These are phyloP conservation scores for Colletotrichum tropicicola DNA, from an alignment of 2,329 filamentous ascomycete species.

Conservation along the genomic window DNA sequence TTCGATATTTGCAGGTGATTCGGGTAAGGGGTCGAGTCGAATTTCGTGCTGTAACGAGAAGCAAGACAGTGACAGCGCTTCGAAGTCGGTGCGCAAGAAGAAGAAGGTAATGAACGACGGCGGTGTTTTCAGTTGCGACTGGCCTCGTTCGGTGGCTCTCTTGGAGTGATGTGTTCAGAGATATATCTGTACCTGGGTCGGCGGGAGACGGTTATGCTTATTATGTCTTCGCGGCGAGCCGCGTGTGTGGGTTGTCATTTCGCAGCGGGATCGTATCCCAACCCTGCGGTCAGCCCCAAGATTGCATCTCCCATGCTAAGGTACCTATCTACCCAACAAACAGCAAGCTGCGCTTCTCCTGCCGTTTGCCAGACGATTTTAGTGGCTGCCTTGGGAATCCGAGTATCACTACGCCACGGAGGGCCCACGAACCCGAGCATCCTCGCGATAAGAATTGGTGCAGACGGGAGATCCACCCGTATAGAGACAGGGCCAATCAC, in stretches of 20 bases:
- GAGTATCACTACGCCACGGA: conserved; percentile 13
- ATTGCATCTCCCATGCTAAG: too few species aligned
- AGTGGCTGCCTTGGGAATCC: not conserved
- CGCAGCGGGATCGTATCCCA: not conserved
- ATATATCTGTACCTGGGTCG: not conserved
- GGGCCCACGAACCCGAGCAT: conserved; percentile 8
- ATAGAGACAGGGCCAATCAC: conserved; percentile 2
- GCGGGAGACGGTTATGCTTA: conserved; percentile 1
- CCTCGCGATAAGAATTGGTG: not conserved
- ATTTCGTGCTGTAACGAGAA: not conserved
- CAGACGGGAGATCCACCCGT: not conserved
- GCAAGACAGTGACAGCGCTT: not conserved
- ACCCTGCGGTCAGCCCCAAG: not conserved
- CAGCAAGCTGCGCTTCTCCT: not conserved
- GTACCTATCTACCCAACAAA: not conserved
- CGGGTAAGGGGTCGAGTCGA: not conserved
- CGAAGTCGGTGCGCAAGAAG: not conserved
- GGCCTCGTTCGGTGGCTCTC: not conserved
- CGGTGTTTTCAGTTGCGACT: too few species aligned
- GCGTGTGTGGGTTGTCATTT: not conserved
- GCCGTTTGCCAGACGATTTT: not conserved
- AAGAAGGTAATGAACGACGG: not conserved
- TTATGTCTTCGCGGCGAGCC: not conserved
- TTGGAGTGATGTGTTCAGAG: not conserved
- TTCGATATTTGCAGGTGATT: not conserved